A percentile compares a stretch with the other conserved stretches of the same genome.
phyloP scores from a whole-genome alignment of 1,139 yeast species.

The Zhuliangozyma blackwelliae region DNA sequence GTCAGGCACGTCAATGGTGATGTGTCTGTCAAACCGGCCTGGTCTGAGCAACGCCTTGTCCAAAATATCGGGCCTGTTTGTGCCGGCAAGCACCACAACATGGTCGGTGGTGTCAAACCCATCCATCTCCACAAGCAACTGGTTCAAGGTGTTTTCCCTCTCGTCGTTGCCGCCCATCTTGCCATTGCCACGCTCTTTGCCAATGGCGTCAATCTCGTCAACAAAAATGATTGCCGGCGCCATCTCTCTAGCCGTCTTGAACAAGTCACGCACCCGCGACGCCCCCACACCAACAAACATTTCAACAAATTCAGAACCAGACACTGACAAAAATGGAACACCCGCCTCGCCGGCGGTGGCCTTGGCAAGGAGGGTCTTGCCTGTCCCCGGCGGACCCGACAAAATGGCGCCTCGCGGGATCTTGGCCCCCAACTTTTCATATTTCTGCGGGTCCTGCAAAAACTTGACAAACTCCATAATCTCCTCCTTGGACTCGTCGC shows the following conservation, averaged over 20 bases:
- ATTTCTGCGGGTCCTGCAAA: slow-evolving; percentile 67
- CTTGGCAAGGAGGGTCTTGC: slow-evolving; percentile 75
- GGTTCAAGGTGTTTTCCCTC: slow-evolving; percentile 76
- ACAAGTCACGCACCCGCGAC: slow-evolving; percentile 74
- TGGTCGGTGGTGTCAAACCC: slow-evolving; percentile 74
- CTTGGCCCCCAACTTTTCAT: slow-evolving; percentile 75
- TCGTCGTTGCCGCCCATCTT: slow-evolving; percentile 71
- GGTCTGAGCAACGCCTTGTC: slow-evolving; percentile 79
- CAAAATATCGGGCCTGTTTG: slow-evolving; percentile 74
- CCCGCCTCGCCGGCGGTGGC: slow-evolving; percentile 88
- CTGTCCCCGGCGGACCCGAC: slow-evolving; percentile 86
- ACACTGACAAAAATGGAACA: slow-evolving; percentile 77
- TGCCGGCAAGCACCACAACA: slow-evolving; percentile 79
- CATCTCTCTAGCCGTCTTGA: slow-evolving; percentile 73
- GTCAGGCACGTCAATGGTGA: slow-evolving; percentile 70
- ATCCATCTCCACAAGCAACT: slow-evolving; percentile 79
- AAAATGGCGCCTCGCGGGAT: slow-evolving; percentile 81
- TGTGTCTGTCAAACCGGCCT: slow-evolving; percentile 79
- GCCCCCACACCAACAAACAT: slow-evolving; percentile 88
- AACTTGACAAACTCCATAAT: slow-evolving; percentile 82
- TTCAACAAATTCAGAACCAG: slow-evolving; percentile 77
- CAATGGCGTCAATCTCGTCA: slow-evolving; percentile 84
- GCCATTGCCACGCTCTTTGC: slow-evolving; percentile 71
- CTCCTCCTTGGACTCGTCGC: slow-evolving; percentile 79
- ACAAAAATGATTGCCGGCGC: slow-evolving; percentile 79